A percentile compares a stretch with the other conserved stretches of the same genome.
These are phyloP conservation scores for Sporothrix brunneoviolacea DNA, from an alignment of 2,329 filamentous ascomycete genomes.

Conservation along the genomic window DNA sequence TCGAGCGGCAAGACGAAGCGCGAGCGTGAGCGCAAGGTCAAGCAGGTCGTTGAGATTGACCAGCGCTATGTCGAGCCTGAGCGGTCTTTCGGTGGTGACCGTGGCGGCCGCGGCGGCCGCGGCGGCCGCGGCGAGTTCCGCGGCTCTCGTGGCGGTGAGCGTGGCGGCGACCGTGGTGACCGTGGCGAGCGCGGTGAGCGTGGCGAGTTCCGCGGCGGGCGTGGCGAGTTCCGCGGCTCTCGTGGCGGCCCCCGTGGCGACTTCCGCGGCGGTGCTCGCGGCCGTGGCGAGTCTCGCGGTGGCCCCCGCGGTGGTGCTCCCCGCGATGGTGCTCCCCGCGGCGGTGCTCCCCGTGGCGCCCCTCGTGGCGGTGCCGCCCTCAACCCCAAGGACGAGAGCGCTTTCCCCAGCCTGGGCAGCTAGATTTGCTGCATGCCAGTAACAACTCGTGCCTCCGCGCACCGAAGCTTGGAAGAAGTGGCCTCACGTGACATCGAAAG, in stretches of 20 bases:
- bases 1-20: constrained; percentile 71
- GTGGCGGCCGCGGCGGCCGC: constrained; percentile 35
- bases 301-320: constrained; percentile 31
- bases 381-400: constrained; percentile 51
- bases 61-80: constrained; percentile 70
- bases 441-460: too few species aligned
- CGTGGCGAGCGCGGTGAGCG: constrained; percentile 39
- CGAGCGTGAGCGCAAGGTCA: constrained; percentile 86
- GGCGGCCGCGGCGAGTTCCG: constrained; percentile 44
- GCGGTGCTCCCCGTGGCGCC: constrained; percentile 38
- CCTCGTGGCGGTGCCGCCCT: constrained; percentile 42
- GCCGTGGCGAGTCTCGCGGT: constrained; percentile 39
- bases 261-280: constrained; percentile 41
- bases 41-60: constrained; percentile 84
- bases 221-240: constrained; percentile 38
- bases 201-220: constrained; percentile 39
- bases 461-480: too few species aligned
- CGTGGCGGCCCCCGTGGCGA: constrained; percentile 40
- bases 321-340: constrained; percentile 34
- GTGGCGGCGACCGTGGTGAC: constrained; percentile 33
- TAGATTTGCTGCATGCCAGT: constrained; percentile 11
- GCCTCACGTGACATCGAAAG: too few species aligned
- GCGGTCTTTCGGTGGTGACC: constrained; percentile 48
- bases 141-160: constrained; percentile 38
- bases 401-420: constrained; percentile 56